These are phyloP conservation scores for Pneumocystis jirovecii DNA, from an alignment of 1,139 yeast species.

Conservation along the genomic window DNA sequence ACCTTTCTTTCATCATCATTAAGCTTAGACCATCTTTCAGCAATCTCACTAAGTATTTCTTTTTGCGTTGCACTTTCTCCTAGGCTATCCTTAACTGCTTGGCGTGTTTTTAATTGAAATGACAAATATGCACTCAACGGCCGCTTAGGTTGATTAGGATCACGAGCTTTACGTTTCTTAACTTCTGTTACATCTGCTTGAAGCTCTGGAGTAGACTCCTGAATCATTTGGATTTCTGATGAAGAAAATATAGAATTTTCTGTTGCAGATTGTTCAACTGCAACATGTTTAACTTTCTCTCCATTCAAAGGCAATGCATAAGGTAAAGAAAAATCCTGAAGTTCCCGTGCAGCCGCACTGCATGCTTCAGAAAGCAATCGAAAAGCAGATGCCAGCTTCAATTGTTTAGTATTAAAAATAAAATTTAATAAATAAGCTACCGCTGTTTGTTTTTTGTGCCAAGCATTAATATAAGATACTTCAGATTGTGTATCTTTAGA, in stretches of 20 bases:
- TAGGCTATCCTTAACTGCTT: slow-evolving; percentile 46
- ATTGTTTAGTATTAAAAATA: not conserved
- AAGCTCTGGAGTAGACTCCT: not conserved
- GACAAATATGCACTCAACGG: slow-evolving; percentile 70
- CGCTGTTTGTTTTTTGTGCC: not conserved
- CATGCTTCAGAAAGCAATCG: slow-evolving; percentile 10
- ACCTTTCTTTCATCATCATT: slow-evolving; percentile 46
- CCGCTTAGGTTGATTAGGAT: slow-evolving; percentile 42
- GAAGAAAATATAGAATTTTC: not conserved
- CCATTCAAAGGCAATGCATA: not conserved
- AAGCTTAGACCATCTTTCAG: slow-evolving; percentile 62
- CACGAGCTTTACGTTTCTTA: slow-evolving; percentile 40
- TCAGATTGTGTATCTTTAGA: not conserved
- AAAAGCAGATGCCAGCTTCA: not conserved
- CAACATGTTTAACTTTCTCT: not conserved
- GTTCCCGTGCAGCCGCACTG: slow-evolving; percentile 6
- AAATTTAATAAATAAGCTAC: not conserved
- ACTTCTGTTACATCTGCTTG: not conserved
- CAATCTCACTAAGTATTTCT: slow-evolving; percentile 64
- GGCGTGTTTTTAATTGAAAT: slow-evolving; percentile 35
- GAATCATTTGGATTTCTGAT: not conserved
- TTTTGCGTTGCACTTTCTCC: slow-evolving; percentile 42
- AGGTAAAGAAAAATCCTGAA: slow-evolving; percentile 3
- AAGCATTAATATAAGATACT: not conserved
- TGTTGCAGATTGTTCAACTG: not conserved